Evolutionary conservation across 2,329 filamentous ascomycete species (phyloP), one percentile per base, ranked within the genome.

Genomic region (Ophiocordyceps camponoti-floridani): DNA sequence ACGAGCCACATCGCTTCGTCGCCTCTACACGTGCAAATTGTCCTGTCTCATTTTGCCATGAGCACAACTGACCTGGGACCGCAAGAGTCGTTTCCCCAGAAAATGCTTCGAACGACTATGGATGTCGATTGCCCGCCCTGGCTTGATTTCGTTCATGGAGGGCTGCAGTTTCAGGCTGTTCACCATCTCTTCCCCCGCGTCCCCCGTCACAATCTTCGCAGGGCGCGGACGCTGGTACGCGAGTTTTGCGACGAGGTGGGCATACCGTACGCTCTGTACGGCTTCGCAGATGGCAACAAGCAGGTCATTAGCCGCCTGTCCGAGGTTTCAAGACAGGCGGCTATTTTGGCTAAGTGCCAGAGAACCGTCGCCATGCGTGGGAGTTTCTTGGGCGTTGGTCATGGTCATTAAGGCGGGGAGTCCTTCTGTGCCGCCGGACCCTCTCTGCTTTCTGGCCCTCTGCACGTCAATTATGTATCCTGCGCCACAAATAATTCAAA

Each of bases 101-200:
- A 81, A 60, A 91, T 93, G 81, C 70, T 94, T 41, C 79, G 88
- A 52, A 94, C 87, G 1, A 94, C 87, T 12, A 94, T 94, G 86
- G 86, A 94, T 50, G 79, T 94, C 19, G 85, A 91, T 57, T 94
- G 86, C 56, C 84, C 86, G 1, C 69, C 73, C 12, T 94, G 87
- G 86, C 69, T 94, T 12, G 86, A 94, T 57, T 94, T 87, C 57
- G 75, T 94, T 60, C 86, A 94, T 53, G 86, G 86, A 19, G 87
- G 86, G 4, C 66, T 94, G 49, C 87, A 94, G 59, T 94, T 94
- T 61, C 86, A 94, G 61, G 85, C 81, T 8, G 80, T 94, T 44
- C 86, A 94, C 56, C 86, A 94, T 57, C 65, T 94, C 19, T 94
- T 80, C 57, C 86, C 86, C 2, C 75, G 86, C 11, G 77, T 94